phyloP scores from a whole-genome alignment of 192 early-diverging fungal genomes.

The Dissophora globulifera region DNA sequence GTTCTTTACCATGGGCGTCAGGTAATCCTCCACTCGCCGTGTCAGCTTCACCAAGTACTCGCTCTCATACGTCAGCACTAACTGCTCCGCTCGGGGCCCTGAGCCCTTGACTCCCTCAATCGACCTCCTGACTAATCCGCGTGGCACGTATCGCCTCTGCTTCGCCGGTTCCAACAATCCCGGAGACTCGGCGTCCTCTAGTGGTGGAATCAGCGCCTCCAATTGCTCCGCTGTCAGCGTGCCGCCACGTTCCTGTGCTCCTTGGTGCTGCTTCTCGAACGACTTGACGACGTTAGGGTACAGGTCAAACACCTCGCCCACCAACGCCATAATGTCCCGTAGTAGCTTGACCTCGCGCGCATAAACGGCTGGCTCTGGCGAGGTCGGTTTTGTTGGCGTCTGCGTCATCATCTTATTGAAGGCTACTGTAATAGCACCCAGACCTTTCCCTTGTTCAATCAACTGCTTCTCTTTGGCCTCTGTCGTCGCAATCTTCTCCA shows the following conservation, averaged over 20 bases:
- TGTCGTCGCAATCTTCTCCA: conserved; percentile 13
- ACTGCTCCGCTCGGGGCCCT: conserved; percentile 13
- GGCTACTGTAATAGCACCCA: background rate
- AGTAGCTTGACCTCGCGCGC: conserved; percentile 21
- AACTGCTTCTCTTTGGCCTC: conserved; percentile 31
- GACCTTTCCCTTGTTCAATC: background rate
- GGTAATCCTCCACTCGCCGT: conserved; percentile 9
- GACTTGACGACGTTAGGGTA: conserved; percentile 20
- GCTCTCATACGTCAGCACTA: conserved; percentile 41
- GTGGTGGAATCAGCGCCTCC: conserved; percentile 25
- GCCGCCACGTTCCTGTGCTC: conserved; percentile 8
- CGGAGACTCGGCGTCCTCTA: conserved; percentile 21
- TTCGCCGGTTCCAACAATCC: conserved; percentile 15
- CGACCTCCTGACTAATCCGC: conserved; percentile 22
- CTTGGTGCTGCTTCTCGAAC: conserved; percentile 46
- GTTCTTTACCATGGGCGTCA: conserved; percentile 28
- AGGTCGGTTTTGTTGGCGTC: conserved; percentile 19
- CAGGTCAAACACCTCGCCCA: conserved; percentile 49
- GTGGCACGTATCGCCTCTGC: conserved; percentile 28
- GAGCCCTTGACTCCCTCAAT: conserved; percentile 15
- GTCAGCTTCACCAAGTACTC: conserved; percentile 36
- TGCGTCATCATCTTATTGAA: conserved; percentile 20
- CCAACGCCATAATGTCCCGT: conserved; percentile 22
- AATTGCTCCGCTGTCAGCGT: conserved; percentile 32
- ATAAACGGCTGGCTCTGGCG: conserved; percentile 16